Percentiles rank a stretch among this genome's conserved stretches.
Evolutionary conservation across 2,329 filamentous ascomycete genomes (phyloP).

Genomic region (Akanthomyces dipterigenus): DNA sequence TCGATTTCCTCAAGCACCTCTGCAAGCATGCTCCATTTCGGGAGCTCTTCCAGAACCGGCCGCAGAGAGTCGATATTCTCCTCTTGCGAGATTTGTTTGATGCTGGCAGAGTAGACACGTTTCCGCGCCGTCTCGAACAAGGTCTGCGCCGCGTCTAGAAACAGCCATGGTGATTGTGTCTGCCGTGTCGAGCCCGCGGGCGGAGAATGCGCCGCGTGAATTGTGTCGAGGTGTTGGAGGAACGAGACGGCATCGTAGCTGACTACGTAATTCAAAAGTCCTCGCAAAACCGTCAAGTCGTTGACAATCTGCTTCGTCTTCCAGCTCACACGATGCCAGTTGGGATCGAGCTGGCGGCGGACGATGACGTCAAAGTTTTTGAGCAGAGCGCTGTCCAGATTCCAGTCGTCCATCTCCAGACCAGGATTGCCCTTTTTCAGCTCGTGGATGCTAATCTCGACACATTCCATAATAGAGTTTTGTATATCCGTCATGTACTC

Average conservation of each 20-base stretch:
- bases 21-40: slow-evolving; percentile 86
- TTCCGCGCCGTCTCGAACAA: slow-evolving; percentile 87
- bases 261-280: slow-evolving; percentile 74
- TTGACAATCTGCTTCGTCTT: slow-evolving; percentile 92
- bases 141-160: slow-evolving; percentile 87
- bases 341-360: slow-evolving; percentile 82
- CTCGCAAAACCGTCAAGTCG: slow-evolving; percentile 76
- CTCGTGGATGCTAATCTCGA: slow-evolving; percentile 90
- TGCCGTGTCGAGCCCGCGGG: slow-evolving; percentile 81
- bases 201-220: slow-evolving; percentile 83
- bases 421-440: slow-evolving; percentile 86
- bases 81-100: slow-evolving; percentile 43
- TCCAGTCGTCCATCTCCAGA: slow-evolving; percentile 96
- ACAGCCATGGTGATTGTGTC: slow-evolving; percentile 91
- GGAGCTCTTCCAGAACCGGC: slow-evolving; percentile 85
- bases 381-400: slow-evolving; percentile 83
- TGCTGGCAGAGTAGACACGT: slow-evolving; percentile 72
- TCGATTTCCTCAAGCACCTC: slow-evolving; percentile 93
- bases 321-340: slow-evolving; percentile 95
- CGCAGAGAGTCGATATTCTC: slow-evolving; percentile 55
- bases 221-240: slow-evolving; percentile 87
- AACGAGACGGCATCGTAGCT: slow-evolving; percentile 88
- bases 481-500: slow-evolving; percentile 91
- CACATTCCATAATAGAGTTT: slow-evolving; percentile 89
- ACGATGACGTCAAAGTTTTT: slow-evolving; percentile 88